Evolutionary conservation across 148 eudicot species (phyloP).

Genomic region (Cornus controversa): DNA sequence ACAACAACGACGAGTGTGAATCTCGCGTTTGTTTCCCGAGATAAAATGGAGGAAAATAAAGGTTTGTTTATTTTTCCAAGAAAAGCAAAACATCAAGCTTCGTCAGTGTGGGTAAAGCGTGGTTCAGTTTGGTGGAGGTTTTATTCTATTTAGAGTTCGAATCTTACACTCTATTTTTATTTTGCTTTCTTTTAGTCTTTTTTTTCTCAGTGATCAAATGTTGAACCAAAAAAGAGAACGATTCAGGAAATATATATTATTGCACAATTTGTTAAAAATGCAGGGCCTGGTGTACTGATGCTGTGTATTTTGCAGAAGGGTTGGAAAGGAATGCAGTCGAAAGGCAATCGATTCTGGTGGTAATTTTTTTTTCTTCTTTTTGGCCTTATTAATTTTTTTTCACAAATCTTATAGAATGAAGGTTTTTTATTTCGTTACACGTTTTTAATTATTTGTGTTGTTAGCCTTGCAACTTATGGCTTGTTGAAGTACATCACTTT

Average conservation of each 20-base stretch:
- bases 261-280: not conserved
- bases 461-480: not conserved
- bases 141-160: too few relatives aligned
- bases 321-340: constrained; percentile 27
- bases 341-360: constrained; percentile 33
- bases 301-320: constrained; percentile 43
- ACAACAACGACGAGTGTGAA: too few relatives aligned
- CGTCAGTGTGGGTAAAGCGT: not conserved
- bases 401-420: not conserved
- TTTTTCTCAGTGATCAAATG: too few relatives aligned
- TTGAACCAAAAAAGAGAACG: too few relatives aligned
- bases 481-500: not conserved
- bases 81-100: not conserved
- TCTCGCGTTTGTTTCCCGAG: not conserved
- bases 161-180: too few relatives aligned
- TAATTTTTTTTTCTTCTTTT: constrained; percentile 15
- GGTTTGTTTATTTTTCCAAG: not conserved
- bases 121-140: not conserved
- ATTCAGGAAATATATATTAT: not conserved
- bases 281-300: constrained; percentile 1
- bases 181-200: too few relatives aligned
- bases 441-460: not conserved
- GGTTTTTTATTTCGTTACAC: constrained; percentile 2
- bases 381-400: not conserved
- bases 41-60: not conserved